Conservation (phyloP, 495 filamentous ascomycete species). For the Annulohypoxylon stygium region DNA sequence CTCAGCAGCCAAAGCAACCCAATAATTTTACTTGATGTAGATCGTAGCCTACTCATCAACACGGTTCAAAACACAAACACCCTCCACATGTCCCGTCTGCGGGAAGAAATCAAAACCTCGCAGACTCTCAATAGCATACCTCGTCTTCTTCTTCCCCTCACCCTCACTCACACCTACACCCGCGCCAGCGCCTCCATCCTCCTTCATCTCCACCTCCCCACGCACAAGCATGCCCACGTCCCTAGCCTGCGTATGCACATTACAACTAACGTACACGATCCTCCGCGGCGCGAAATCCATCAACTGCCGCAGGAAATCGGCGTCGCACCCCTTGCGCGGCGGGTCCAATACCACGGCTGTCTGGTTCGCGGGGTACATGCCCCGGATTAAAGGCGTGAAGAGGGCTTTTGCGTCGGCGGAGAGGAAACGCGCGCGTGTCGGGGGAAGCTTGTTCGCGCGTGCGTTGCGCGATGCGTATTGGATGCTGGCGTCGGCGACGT, state of each 20-base stretch:
- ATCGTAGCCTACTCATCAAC: constrained; percentile 50
- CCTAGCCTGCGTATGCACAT: constrained; percentile 96
- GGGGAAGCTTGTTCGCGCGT: constrained; percentile 74
- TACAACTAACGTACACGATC: constrained; percentile 95
- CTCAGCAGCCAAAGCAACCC: background rate
- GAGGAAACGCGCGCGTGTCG: constrained; percentile 76
- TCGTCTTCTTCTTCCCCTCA: constrained; percentile 53
- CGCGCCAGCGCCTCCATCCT: constrained; percentile 42
- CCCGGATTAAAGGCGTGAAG: constrained; percentile 75
- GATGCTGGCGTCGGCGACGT: constrained; percentile 77
- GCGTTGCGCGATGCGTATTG: constrained; percentile 81
- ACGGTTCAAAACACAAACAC: constrained; percentile 82
- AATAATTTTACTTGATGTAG: background rate
- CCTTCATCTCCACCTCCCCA: constrained; percentile 58
- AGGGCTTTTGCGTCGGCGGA: constrained; percentile 85
- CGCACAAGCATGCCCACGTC: constrained; percentile 88
- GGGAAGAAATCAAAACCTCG: constrained; percentile 98
- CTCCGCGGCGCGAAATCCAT: constrained; percentile 78
- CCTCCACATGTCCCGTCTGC: constrained; percentile 96
- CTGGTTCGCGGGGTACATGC: constrained; percentile 77
- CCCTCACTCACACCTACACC: constrained; percentile 24
- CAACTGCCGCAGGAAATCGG: constrained; percentile 83
- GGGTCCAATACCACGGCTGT: constrained; percentile 94
- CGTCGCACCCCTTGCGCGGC: constrained; percentile 93
- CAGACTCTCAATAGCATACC: constrained; percentile 92